Evolutionary conservation across 306 rosid species (phyloP).

Genomic region (Vicia sativa): DNA sequence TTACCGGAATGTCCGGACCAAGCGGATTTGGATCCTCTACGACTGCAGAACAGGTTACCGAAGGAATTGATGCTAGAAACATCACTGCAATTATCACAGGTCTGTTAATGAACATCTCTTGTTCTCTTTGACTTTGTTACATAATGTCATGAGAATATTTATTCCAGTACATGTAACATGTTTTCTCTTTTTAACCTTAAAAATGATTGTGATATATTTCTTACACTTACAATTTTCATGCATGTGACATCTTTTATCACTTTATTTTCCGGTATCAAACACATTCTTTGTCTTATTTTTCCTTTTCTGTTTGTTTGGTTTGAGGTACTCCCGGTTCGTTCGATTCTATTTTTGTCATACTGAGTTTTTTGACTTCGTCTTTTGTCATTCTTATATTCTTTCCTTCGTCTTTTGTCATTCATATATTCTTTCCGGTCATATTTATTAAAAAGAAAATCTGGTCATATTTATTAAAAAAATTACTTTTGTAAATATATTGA

Average conservation of each 20-base stretch:
- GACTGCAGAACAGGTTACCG: slow-evolving; percentile 77
- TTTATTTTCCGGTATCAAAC: not conserved
- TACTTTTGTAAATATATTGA: no score
- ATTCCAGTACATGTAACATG: not conserved
- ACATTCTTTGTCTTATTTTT: not conserved
- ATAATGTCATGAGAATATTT: not conserved
- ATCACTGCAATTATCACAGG: slow-evolving; percentile 87
- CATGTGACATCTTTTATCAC: not conserved
- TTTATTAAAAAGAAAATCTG: no score
- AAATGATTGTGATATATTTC: not conserved
- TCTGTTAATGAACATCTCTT: slow-evolving; percentile 1
- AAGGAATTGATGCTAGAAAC: slow-evolving; percentile 69
- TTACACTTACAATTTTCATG: slow-evolving; percentile 22
- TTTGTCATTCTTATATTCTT: no score
- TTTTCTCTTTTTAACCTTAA: not conserved
- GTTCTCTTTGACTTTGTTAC: not conserved
- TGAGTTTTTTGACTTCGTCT: not conserved
- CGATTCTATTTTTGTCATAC: not conserved
- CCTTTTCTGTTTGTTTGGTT: not conserved
- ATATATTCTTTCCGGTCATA: no score
- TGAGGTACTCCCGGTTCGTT: not conserved
- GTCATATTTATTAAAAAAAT: no score
- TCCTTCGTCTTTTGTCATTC: not conserved
- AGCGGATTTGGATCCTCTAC: slow-evolving; percentile 94
- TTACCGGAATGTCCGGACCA: slow-evolving; percentile 69